Conservation (phyloP, 768 basidiomycete species). For the Clavaria fumosa region DNA sequence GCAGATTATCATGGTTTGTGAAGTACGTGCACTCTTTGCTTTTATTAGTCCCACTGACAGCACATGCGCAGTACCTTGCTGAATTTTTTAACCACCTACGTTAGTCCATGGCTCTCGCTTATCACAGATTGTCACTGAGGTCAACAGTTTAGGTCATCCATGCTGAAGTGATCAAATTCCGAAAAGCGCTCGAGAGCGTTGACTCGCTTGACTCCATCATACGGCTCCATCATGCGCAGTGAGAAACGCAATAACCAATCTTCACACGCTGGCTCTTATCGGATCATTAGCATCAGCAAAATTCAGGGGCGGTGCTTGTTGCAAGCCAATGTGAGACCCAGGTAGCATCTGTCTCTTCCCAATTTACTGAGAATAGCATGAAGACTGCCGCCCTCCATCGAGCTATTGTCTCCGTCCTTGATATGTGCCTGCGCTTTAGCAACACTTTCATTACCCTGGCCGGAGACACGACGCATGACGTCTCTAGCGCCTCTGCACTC, state of each 20-base stretch:
- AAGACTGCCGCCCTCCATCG: conserved; percentile 52
- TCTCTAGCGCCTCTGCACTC: conserved; percentile 33
- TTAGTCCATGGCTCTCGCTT: conserved; percentile 17
- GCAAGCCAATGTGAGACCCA: conserved; percentile 39
- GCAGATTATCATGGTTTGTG: conserved; percentile 70
- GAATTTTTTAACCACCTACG: conserved; percentile 62
- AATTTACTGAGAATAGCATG: no score
- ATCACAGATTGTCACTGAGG: conserved; percentile 2
- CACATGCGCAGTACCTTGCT: conserved; percentile 35
- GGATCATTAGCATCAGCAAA: conserved; percentile 35
- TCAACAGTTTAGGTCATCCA: conserved; percentile 43
- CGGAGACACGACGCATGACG: conserved; percentile 45
- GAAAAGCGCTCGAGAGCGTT: conserved; percentile 33
- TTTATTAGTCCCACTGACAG: no score
- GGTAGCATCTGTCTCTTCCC: no score
- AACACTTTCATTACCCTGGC: conserved; percentile 44
- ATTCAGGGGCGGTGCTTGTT: conserved; percentile 51
- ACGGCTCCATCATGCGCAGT: conserved; percentile 54
- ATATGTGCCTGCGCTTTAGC: conserved; percentile 59
- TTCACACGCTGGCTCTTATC: not conserved
- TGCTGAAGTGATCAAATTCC: conserved; percentile 43
- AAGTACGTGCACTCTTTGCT: no score
- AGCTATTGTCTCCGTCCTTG: conserved; percentile 52
- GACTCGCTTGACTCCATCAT: conserved; percentile 69
- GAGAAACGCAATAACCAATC: conserved; percentile 16